Percentiles rank a stretch among this genome's conserved stretches.
phyloP scores from a whole-genome alignment of 2,329 filamentous ascomycete species.

The Chaetomium globosum region DNA sequence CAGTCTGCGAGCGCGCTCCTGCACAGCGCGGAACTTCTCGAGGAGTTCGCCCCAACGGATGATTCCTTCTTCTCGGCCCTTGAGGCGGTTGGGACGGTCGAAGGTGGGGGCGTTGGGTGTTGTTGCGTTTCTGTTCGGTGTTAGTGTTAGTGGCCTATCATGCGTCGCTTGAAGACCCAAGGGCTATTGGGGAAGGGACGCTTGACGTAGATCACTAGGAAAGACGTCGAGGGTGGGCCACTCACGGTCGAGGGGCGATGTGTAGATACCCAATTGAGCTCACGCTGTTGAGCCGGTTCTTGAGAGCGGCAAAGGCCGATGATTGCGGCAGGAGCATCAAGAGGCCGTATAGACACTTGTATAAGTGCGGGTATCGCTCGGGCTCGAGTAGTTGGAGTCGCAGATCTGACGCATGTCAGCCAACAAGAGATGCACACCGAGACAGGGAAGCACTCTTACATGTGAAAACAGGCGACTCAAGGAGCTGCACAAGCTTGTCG shows the following conservation, averaged over 20 bases:
- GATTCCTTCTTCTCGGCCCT: slow-evolving; percentile 74
- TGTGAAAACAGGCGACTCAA: slow-evolving; percentile 97
- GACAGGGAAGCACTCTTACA: slow-evolving; percentile 56
- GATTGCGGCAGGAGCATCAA: slow-evolving; percentile 98
- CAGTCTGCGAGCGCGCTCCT: slow-evolving; percentile 77
- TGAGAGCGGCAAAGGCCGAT: slow-evolving; percentile 92
- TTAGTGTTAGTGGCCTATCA: slow-evolving; percentile 28
- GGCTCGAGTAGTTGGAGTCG: slow-evolving; percentile 93
- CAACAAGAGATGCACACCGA: neutral
- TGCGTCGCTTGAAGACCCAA: neutral
- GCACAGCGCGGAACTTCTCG: slow-evolving; percentile 90
- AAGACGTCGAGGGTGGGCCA: slow-evolving; percentile 40
- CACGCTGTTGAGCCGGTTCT: slow-evolving; percentile 95
- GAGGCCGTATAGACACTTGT: slow-evolving; percentile 96
- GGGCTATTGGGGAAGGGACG: slow-evolving; percentile 38
- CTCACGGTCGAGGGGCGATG: slow-evolving; percentile 75
- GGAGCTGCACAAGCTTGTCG: slow-evolving; percentile 93
- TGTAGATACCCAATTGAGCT: slow-evolving; percentile 96
- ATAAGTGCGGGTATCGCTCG: slow-evolving; percentile 90
- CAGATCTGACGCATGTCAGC: slow-evolving; percentile 64
- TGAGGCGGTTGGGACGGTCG: slow-evolving; percentile 77
- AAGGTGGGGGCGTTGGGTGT: slow-evolving; percentile 59
- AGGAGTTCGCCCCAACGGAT: slow-evolving; percentile 92
- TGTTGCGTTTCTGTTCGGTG: slow-evolving; percentile 48
- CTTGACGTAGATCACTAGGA: slow-evolving; percentile 34